These are phyloP conservation scores for Prunus mongolica DNA, from an alignment of 306 rosid genomes.

Conservation along the genomic window DNA sequence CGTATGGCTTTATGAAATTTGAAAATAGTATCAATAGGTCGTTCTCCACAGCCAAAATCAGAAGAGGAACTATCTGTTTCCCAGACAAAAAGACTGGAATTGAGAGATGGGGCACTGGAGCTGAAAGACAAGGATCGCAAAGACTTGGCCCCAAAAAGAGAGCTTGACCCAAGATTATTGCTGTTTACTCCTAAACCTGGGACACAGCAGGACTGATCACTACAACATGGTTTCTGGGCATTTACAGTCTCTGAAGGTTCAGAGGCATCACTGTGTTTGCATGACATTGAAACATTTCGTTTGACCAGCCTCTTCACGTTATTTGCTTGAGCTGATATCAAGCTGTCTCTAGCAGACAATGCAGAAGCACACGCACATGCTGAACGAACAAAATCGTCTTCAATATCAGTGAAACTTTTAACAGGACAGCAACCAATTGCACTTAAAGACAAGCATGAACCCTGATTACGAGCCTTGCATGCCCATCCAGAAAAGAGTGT, in stretches of 20 bases:
- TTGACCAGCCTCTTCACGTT: constrained; percentile 54
- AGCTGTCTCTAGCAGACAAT: constrained; percentile 49
- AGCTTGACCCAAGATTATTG: constrained; percentile 77
- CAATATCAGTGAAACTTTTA: constrained; percentile 59
- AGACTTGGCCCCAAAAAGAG: constrained; percentile 75
- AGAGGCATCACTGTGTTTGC: constrained; percentile 41
- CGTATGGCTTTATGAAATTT: constrained; percentile 97
- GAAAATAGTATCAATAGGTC: constrained; percentile 97
- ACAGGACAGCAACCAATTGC: constrained; percentile 76
- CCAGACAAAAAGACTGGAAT: constrained; percentile 93
- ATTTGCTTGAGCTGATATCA: constrained; percentile 43
- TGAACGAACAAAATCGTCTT: constrained; percentile 53
- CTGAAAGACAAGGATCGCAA: constrained; percentile 77
- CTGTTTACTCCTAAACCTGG: constrained; percentile 92
- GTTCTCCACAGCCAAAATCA: constrained; percentile 68
- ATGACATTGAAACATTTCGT: constrained; percentile 38
- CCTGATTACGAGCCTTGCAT: constrained; percentile 93
- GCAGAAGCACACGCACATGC: constrained; percentile 54
- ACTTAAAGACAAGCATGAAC: constrained; percentile 78
- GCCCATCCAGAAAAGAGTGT: constrained; percentile 98
- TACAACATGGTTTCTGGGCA: constrained; percentile 52
- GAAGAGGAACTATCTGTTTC: constrained; percentile 68
- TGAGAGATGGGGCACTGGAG: constrained; percentile 86
- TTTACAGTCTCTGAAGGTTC: constrained; percentile 36
- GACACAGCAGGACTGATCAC: constrained; percentile 71